These are phyloP conservation scores for Vitellaria paradoxa DNA, from an alignment of 179 eudicot species.

Conservation along the genomic window DNA sequence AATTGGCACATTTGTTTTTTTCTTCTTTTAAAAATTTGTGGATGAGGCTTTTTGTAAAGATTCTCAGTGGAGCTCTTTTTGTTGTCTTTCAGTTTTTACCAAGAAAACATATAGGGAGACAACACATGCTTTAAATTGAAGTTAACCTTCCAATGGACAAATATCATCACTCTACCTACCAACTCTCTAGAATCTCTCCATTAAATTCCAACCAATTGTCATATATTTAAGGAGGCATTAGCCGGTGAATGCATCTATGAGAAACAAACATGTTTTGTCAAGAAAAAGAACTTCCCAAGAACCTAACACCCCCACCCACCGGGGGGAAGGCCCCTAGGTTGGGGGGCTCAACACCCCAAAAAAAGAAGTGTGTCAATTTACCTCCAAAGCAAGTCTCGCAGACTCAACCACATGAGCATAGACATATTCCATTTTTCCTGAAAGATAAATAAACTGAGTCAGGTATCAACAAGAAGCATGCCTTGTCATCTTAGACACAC, in stretches of 20 bases:
- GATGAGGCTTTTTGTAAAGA: no score
- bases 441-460: slow-evolving; percentile 12
- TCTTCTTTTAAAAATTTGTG: no score
- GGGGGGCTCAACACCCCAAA: no score
- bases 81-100: no score
- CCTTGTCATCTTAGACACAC: not conserved
- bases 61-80: no score
- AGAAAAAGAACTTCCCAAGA: not conserved
- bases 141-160: not conserved
- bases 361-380: slow-evolving; percentile 17
- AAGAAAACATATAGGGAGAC: not conserved
- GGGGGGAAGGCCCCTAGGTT: no score
- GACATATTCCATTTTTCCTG: slow-evolving; percentile 91
- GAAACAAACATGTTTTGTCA: not conserved
- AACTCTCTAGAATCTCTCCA: not conserved
- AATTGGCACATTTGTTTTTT: no score
- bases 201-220: not conserved
- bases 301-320: not conserved
- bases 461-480: not conserved
- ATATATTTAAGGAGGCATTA: not conserved
- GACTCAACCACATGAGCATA: slow-evolving; percentile 84
- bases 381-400: slow-evolving; percentile 82
- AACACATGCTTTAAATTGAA: not conserved
- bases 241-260: not conserved
- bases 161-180: not conserved